Base-by-base conservation (phyloP, 164 flowering plant genomes). In the Berberis vulgaris region DNA sequence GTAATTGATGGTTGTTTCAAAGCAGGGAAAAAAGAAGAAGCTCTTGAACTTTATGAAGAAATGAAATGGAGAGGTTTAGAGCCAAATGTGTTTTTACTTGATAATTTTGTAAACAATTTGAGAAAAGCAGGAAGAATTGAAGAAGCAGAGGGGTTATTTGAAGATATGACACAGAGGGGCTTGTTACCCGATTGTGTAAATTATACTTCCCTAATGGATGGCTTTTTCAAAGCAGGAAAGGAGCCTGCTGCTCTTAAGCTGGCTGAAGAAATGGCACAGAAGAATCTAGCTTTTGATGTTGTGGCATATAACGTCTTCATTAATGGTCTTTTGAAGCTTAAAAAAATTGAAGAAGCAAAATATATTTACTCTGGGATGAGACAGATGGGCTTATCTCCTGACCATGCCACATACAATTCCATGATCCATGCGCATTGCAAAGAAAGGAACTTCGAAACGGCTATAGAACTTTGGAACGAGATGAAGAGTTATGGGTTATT, bases 181-280 rank as follows among this genome's bases (percentile, higher is more conserved):
- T 47, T 94, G 62, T 60, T 47, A 44, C 91, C 82, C 45, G 99
- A 94, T 69, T 70, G 57, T 65, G 85, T 86, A 52, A 94, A 83
- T 72, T 91, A 84, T 75, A 88, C 99, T 55, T 82, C 91, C 56
- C 66, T 88, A 50, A 85, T 94, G 84, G 96, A 94, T 77, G 93
- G 91, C 9, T 77, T 79, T 64, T 85, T 94, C 61, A 91, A 85
- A 79, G 77, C 56, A 26, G 87, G 96, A 47, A 79, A 83, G 53
- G 84, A 78, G 64, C 76, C 91, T 7, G 75, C 68, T 74, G 99
- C 93, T 70, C 73, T 86, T 47, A 71, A 71, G 61, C 43, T 79
- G 50, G 93, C 83, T 39, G 76, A 84, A 67, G 90, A 87, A 69
- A 83, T 91, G 87, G 67, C 69, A 13, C 76, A 83, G 61, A 87